Percentiles rank a stretch among this genome's conserved stretches.
Evolutionary conservation across 129 eudicot genomes (phyloP).

Genomic region (Centrapalus pauciflorus): DNA sequence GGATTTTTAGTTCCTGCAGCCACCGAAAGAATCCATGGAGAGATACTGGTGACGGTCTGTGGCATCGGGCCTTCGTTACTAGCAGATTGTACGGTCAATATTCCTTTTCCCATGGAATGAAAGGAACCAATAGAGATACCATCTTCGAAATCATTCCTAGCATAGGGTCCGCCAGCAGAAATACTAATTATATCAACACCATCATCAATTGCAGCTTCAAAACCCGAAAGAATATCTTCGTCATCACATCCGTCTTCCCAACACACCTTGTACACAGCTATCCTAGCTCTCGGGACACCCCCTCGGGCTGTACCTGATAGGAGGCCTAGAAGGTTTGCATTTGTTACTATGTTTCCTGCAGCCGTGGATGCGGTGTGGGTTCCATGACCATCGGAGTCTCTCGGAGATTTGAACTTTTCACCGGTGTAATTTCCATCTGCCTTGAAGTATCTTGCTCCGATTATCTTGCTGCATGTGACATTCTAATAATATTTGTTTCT

Average conservation of each 20-base stretch:
- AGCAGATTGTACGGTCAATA: not conserved
- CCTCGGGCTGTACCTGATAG: slow-evolving; percentile 26
- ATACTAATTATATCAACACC: slow-evolving; percentile 29
- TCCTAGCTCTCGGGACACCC: slow-evolving; percentile 26
- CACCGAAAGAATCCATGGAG: not conserved
- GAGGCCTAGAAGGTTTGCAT: slow-evolving; percentile 25
- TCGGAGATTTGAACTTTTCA: too few relatives aligned
- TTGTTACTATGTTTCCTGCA: slow-evolving; percentile 18
- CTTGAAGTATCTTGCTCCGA: too few relatives aligned
- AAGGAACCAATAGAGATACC: slow-evolving; percentile 16
- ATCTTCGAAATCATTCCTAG: not conserved
- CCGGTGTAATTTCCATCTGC: too few relatives aligned
- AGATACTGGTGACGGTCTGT: not conserved
- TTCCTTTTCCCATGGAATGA: too few relatives aligned
- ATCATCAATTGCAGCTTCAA: slow-evolving; percentile 34
- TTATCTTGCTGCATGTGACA: too few relatives aligned
- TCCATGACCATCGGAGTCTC: too few relatives aligned
- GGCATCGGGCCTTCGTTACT: not conserved
- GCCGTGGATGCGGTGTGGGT: slow-evolving; percentile 35
- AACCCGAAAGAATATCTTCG: slow-evolving; percentile 21
- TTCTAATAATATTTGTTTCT: too few relatives aligned
- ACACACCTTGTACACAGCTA: slow-evolving; percentile 32
- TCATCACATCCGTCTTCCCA: slow-evolving; percentile 17
- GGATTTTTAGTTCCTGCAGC: too few relatives aligned
- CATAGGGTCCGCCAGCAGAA: slow-evolving; percentile 13